Evolutionary conservation across 2,329 filamentous ascomycete genomes (phyloP).

Genomic region (Pseudocercospora fijiensis): DNA sequence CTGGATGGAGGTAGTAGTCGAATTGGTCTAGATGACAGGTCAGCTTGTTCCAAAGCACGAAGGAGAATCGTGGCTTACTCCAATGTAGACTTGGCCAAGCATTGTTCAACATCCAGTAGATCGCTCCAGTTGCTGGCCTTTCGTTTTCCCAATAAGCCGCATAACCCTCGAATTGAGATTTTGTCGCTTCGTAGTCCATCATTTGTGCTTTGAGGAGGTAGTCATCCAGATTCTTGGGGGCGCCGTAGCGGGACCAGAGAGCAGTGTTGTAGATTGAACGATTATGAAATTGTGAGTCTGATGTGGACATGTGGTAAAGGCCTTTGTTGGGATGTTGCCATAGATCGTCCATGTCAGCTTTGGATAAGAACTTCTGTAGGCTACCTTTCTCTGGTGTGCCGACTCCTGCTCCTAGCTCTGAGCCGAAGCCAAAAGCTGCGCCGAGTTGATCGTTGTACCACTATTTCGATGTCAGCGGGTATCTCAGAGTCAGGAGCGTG

Average conservation of each 20-base stretch:
- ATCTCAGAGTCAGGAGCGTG: neutral
- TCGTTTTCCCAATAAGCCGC: constrained; percentile 14
- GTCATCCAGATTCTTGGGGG: constrained; percentile 10
- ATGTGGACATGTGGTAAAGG: constrained; percentile 15
- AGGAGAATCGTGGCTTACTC: neutral
- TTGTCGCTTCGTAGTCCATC: constrained; percentile 17
- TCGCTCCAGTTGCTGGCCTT: constrained; percentile 12
- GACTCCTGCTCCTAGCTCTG: constrained; percentile 13
- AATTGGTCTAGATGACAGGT: constrained; percentile 8
- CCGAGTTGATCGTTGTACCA: constrained; percentile 16
- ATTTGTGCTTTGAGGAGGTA: constrained; percentile 19
- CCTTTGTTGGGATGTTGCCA: constrained; percentile 14
- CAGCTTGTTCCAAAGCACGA: neutral
- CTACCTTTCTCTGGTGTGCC: constrained; percentile 16
- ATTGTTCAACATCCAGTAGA: constrained; percentile 22
- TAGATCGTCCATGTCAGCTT: constrained; percentile 11
- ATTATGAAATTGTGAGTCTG: constrained; percentile 13
- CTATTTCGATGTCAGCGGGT: neutral
- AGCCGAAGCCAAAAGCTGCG: constrained; percentile 17
- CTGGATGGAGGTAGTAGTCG: constrained; percentile 18
- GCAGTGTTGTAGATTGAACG: constrained; percentile 13
- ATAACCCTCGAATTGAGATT: constrained; percentile 14
- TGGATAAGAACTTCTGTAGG: constrained; percentile 15
- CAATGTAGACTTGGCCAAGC: constrained; percentile 18
- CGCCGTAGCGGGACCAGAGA: constrained; percentile 12